These are phyloP conservation scores for Hygrophoropsis aurantiaca DNA, from an alignment of 768 basidiomycete genomes.

Conservation along the genomic window DNA sequence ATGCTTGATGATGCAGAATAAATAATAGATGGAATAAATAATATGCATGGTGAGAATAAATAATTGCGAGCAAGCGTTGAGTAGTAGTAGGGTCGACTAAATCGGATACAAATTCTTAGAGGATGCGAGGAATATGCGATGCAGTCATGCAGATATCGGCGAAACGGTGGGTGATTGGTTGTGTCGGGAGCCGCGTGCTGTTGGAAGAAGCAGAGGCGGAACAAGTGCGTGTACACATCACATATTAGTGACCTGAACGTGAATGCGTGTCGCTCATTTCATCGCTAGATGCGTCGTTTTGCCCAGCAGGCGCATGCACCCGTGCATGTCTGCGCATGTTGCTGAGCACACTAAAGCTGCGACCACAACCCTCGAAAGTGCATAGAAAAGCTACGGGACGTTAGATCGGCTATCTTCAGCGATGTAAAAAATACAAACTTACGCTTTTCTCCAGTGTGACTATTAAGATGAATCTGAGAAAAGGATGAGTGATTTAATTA, in stretches of 20 bases:
- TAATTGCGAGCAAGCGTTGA: conserved; percentile 16
- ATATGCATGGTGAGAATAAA: conserved; percentile 11
- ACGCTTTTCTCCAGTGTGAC: conserved; percentile 87
- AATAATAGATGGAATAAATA: conserved; percentile 17
- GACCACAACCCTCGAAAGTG: conserved; percentile 71
- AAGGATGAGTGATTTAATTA: too few relatives aligned
- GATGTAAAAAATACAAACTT: conserved; percentile 31
- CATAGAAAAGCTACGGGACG: conserved; percentile 64
- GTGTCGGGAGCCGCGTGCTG: conserved; percentile 31
- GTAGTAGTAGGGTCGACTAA: conserved; percentile 6
- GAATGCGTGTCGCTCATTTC: conserved; percentile 43
- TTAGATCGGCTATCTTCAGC: conserved; percentile 3
- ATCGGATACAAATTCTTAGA: conserved; percentile 15
- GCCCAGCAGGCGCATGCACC: conserved; percentile 50
- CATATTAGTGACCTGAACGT: conserved; percentile 15
- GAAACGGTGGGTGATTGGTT: conserved; percentile 40
- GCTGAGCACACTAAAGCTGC: conserved; percentile 83
- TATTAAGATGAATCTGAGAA: conserved; percentile 75
- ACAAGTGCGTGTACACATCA: background rate
- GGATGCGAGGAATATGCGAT: conserved; percentile 1
- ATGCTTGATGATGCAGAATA: conserved; percentile 9
- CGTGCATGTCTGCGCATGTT: conserved; percentile 88
- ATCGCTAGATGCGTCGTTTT: conserved; percentile 43
- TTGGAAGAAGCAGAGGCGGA: conserved; percentile 19
- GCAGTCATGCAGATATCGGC: conserved; percentile 28